These are phyloP conservation scores for Heimioporus sp. DNA, from an alignment of 768 basidiomycete species.

Conservation along the genomic window DNA sequence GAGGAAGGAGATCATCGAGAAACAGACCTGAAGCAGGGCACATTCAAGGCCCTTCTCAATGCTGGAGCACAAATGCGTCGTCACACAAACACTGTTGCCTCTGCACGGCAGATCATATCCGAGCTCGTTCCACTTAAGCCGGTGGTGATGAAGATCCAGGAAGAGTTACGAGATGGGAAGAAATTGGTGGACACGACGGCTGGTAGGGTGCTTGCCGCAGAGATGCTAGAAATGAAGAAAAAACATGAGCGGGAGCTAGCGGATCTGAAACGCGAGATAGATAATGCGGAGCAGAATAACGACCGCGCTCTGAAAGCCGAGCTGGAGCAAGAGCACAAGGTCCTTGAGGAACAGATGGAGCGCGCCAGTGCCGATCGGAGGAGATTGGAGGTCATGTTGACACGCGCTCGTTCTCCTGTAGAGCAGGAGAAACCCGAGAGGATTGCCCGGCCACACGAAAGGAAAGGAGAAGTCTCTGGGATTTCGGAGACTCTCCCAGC, in stretches of 20 bases:
- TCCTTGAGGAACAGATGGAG: conserved; percentile 1
- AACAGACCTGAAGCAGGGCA: conserved; percentile 32
- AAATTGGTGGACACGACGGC: conserved; percentile 46
- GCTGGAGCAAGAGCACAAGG: conserved; percentile 2
- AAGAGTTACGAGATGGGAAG: conserved; percentile 42
- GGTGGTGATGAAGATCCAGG: conserved; percentile 42
- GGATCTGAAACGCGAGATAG: conserved; percentile 40
- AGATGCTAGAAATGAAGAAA: conserved; percentile 39
- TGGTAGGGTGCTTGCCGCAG: conserved; percentile 41
- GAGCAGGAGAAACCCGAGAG: background rate
- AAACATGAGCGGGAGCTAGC: conserved; percentile 40
- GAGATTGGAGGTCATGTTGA: background rate
- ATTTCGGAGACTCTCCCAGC: background rate
- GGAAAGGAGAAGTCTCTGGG: background rate
- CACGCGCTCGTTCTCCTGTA: background rate
- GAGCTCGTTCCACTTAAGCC: conserved; percentile 36
- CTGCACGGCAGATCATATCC: conserved; percentile 41
- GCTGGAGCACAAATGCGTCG: conserved; percentile 40
- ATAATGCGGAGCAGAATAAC: conserved; percentile 30
- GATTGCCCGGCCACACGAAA: background rate
- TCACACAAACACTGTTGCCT: conserved; percentile 36
- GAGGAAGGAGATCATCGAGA: conserved; percentile 28
- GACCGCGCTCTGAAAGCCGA: background rate
- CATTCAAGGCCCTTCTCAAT: conserved; percentile 42
- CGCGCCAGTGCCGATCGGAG: background rate